Evolutionary conservation across 768 basidiomycete species (phyloP), one percentile per base, ranked within the genome.

Genomic region (Mycena pura): DNA sequence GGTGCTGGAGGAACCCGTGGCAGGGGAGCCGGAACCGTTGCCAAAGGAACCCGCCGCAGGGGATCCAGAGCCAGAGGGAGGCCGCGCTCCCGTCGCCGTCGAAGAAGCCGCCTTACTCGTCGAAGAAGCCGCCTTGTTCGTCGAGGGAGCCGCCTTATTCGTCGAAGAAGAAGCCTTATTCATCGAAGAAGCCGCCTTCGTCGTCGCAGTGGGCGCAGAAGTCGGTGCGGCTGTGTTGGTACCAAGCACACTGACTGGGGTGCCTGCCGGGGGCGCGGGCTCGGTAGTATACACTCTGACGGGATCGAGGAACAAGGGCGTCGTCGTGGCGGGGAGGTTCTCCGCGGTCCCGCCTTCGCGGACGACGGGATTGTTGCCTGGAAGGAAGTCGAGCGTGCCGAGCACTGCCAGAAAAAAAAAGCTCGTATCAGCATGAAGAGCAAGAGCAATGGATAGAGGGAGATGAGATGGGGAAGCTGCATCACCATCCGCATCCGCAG

Each of bases 301-400:
- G 28, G 84, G 83, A 6, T 72, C 62, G 49, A 85, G 70, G 10
- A 81, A 63, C 6, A 72, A 62, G 36, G 84, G 84, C 2, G 68
- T 70, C 17, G 66, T 72, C 19, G 68, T 7, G 5, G 60, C 57
- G 19, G 19, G 46, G 31, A 59, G 56, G 52, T 55, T 62, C 22
- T 10, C 5, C 19, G 60, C 60, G 3, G 11, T 25, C 6, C 53
- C 52, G 50, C 49, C 49, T 19, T 51, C n/a, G 2, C 25, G 31
- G 10, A 62, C 56, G 21, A 86, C 80, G 10, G 84, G 83, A 69
- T 85, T 85, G 72, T 84, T 84, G 32, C 84, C 84, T 2, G 84
- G 84, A 31, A 86, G 80, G 32, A 76, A 74, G 29, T 69, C 24
- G 39, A 86, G 59, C 6, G 77, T 83, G 49, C 84, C 84, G 29